phyloP scores from a whole-genome alignment of 306 rosid species.

The Dryas octopetala region DNA sequence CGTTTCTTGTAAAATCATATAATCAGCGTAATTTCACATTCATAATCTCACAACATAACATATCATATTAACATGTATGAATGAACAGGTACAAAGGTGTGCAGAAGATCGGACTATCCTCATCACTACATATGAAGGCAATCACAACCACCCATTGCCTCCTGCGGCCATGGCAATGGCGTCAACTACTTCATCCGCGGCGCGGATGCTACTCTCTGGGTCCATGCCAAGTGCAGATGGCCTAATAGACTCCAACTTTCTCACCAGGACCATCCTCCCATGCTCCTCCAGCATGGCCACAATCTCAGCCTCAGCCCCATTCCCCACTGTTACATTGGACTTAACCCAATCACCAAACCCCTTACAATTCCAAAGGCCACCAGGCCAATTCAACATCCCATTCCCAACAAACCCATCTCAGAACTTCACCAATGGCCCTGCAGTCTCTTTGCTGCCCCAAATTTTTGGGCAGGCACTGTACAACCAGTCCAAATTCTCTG shows the following conservation, averaged over 20 bases:
- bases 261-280: conserved; percentile 56
- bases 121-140: conserved; percentile 81
- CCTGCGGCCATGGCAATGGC: conserved; percentile 88
- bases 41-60: too few species aligned
- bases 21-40: too few species aligned
- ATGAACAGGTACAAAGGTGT: conserved; percentile 82
- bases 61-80: background rate
- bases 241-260: conserved; percentile 53
- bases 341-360: conserved; percentile 65
- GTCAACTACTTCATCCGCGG: conserved; percentile 72
- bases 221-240: conserved; percentile 73
- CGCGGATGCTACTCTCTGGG: conserved; percentile 71
- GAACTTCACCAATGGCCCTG: conserved; percentile 27
- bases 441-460: conserved; percentile 48
- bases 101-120: conserved; percentile 67
- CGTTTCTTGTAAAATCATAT: background rate
- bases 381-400: conserved; percentile 44
- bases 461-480: conserved; percentile 50
- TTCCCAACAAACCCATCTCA: conserved; percentile 39
- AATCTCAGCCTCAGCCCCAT: conserved; percentile 85
- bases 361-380: conserved; percentile 42
- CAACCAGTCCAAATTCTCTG: conserved; percentile 67
- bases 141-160: conserved; percentile 81
- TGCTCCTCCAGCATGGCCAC: conserved; percentile 78
- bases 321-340: conserved; percentile 86